A percentile compares a stretch with the other conserved stretches of the same genome.
phyloP scores from a whole-genome alignment of 768 basidiomycete species.

The Leccinellum rugosiceps region DNA sequence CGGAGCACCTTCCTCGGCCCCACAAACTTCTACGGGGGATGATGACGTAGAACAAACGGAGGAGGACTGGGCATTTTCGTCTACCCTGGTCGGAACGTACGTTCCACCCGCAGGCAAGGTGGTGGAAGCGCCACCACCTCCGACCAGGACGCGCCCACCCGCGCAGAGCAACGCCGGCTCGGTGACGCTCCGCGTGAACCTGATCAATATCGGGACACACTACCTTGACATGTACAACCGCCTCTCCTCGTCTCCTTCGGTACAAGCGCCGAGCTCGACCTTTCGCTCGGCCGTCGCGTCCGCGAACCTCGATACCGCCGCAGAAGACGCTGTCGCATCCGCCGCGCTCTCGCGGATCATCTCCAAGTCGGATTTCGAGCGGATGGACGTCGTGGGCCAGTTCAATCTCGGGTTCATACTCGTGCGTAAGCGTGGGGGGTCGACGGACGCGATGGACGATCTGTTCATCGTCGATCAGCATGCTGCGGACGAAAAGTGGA shows the following conservation, averaged over 20 bases:
- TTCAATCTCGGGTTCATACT: slow-evolving; percentile 97
- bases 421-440: slow-evolving; percentile 51
- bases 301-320: slow-evolving; percentile 35
- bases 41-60: slow-evolving; percentile 7
- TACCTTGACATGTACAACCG: slow-evolving; percentile 19
- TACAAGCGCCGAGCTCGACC: slow-evolving; percentile 3
- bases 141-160: not conserved
- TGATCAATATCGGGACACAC: slow-evolving; percentile 18
- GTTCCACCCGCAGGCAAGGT: slow-evolving; percentile 14
- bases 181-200: slow-evolving; percentile 20
- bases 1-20: not conserved
- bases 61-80: slow-evolving; percentile 21
- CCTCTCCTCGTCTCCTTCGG: slow-evolving; percentile 1
- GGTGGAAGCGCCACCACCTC: not conserved
- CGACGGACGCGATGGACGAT: slow-evolving; percentile 59
- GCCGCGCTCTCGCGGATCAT: slow-evolving; percentile 81
- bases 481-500: slow-evolving; percentile 97
- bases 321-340: slow-evolving; percentile 54
- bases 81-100: slow-evolving; percentile 26
- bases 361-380: slow-evolving; percentile 77
- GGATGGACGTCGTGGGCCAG: slow-evolving; percentile 87
- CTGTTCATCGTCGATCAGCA: slow-evolving; percentile 97
- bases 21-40: not conserved
- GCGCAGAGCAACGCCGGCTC: not conserved
- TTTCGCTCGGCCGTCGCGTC: slow-evolving; percentile 24